These are phyloP conservation scores for Nakazawaea ambrosiae DNA, from an alignment of 805 yeast genomes.

Conservation along the genomic window DNA sequence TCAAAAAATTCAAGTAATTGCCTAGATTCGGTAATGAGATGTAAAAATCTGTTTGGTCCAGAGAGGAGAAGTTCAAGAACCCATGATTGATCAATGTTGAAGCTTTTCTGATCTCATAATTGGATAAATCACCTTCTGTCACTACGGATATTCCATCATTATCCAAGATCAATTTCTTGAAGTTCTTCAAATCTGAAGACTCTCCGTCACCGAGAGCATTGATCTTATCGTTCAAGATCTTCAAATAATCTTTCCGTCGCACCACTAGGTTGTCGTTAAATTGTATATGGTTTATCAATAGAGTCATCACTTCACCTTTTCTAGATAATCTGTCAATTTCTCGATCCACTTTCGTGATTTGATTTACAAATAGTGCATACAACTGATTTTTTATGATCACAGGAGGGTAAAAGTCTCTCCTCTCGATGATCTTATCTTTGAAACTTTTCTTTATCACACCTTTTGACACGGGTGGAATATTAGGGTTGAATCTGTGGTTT, in stretches of 20 bases:
- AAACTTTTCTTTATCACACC: slow-evolving; percentile 17
- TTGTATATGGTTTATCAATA: slow-evolving; percentile 30
- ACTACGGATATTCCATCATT: slow-evolving; percentile 20
- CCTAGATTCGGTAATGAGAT: slow-evolving; percentile 47
- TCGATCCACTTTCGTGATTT: slow-evolving; percentile 46
- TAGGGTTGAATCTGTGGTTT: slow-evolving; percentile 15
- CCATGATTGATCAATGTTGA: slow-evolving; percentile 32
- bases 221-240: slow-evolving; percentile 9
- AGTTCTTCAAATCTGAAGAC: slow-evolving; percentile 23
- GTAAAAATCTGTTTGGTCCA: slow-evolving; percentile 30
- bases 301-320: slow-evolving; percentile 28
- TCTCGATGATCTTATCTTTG: slow-evolving; percentile 14
- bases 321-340: slow-evolving; percentile 30
- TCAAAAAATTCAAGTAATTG: slow-evolving; percentile 35
- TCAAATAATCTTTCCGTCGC: slow-evolving; percentile 16
- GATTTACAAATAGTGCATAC: slow-evolving; percentile 37
- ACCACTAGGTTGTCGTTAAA: slow-evolving; percentile 37
- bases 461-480: slow-evolving; percentile 15
- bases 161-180: slow-evolving; percentile 14
- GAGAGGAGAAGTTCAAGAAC: slow-evolving; percentile 34
- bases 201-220: background rate
- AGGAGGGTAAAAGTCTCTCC: slow-evolving; percentile 25
- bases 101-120: slow-evolving; percentile 18
- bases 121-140: slow-evolving; percentile 15
- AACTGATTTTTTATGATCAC: slow-evolving; percentile 36